Base-by-base conservation (phyloP, 257 asterid species). In the Scutellaria galericulata region DNA sequence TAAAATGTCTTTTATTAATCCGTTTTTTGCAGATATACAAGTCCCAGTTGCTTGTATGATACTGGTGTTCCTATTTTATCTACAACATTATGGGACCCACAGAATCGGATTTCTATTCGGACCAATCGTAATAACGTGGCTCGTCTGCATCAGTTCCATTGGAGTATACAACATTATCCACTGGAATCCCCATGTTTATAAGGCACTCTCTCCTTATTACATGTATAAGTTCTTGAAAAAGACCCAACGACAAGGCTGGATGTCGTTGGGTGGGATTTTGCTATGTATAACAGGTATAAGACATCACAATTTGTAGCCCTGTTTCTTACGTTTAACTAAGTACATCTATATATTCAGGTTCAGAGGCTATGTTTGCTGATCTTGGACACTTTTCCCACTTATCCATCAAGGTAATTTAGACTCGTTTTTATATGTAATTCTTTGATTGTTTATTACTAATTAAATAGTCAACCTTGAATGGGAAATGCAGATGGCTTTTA, bases 361-460 rank as follows among this genome's bases (percentile, higher is more conserved):
- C 98, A 1, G 98, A 93, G 80, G 97, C 98, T 58, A 93, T 93
- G 98, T 90, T 77, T 79, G 98, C 98, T 35, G 98, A 93, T 84
- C 98, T 90, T 75, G 98, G 98, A 41, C 98, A 93, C 81, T 93
- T 93, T 65, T 93, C 98, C 0, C 98, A 91, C 86, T 14, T 91
- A 81, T 90, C 97, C 70, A 93, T 93, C 80, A 83, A 90, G 96
- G 98, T 93, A 81, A 73, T 2, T 42, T 64, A 7, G 35, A 6
- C 7, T 11, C 9, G 3, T 12, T 18, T 18, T 18, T 18, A 18
- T 18, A 18, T 18, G 18, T 18, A 18, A 18, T 18, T 18, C 18
- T 18, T 18, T 18, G 18, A 18, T 18, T 18, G 18, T 18, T 18
- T 18, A 18, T 18, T 18, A 18, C 18, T 18, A 0, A 18, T 18